These are phyloP conservation scores for Lentinula detonsa DNA, from an alignment of 768 basidiomycete genomes.

Conservation along the genomic window DNA sequence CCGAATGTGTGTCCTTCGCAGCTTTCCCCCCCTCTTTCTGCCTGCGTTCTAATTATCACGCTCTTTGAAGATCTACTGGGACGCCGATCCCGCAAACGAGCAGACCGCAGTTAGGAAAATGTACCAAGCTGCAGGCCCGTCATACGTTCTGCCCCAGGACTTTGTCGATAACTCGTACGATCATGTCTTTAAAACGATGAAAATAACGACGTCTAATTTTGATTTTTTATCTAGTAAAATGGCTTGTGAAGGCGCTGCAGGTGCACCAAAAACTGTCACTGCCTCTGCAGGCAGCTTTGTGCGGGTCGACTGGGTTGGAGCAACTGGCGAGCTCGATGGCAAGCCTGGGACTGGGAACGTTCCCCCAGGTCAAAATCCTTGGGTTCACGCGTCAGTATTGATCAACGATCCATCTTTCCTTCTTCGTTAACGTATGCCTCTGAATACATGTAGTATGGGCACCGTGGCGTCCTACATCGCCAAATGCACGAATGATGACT, in stretches of 20 bases:
- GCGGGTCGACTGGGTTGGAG: conserved; percentile 5
- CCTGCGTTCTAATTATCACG: background rate
- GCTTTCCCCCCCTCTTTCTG: background rate
- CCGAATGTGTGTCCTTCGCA: background rate
- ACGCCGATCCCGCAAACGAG: conserved; percentile 4
- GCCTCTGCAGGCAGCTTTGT: conserved; percentile 5
- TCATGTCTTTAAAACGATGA: background rate
- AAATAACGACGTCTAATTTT: background rate
- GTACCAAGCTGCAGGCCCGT: conserved; percentile 7
- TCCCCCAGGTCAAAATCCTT: conserved; percentile 3
- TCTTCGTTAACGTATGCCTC: background rate
- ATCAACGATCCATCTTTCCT: background rate
- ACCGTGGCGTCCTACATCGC: conserved; percentile 8
- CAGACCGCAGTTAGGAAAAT: conserved; percentile 6
- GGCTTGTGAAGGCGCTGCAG: conserved; percentile 8
- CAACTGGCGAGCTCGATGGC: conserved; percentile 8
- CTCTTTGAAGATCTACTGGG: conserved; percentile 5
- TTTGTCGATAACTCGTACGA: conserved; percentile 5
- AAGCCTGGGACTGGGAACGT: conserved; percentile 7
- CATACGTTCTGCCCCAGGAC: conserved; percentile 2
- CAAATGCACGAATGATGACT: conserved; percentile 2
- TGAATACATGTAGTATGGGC: conserved; percentile 4
- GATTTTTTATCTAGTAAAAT: conserved; percentile 5
- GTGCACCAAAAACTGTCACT: conserved; percentile 1
- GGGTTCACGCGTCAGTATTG: conserved; percentile 10